Conservation (phyloP, 768 basidiomycete genomes). For the Gymnopilus dilepis region DNA sequence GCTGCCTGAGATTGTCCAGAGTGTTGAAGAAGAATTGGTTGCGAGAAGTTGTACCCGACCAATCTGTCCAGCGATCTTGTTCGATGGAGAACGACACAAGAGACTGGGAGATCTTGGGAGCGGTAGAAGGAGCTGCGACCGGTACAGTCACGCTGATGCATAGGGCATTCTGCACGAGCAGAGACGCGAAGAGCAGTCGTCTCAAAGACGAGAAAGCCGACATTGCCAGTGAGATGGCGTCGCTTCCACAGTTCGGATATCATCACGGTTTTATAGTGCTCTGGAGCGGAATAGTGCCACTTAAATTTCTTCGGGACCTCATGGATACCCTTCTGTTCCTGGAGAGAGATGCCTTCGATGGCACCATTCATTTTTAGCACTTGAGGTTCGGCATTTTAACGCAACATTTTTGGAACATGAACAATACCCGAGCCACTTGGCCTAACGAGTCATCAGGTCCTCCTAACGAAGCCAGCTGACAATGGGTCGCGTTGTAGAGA, state of each 20-base stretch:
- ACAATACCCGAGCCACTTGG: background rate
- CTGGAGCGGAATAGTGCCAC: background rate
- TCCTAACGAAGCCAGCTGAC: constrained; percentile 1
- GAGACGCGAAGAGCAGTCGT: background rate
- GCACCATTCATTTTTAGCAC: constrained; percentile 3
- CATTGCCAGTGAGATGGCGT: background rate
- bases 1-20: constrained; percentile 56
- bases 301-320: background rate
- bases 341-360: constrained; percentile 1
- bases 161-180: background rate
- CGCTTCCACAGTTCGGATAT: constrained; percentile 4
- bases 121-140: constrained; percentile 6
- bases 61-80: constrained; percentile 73
- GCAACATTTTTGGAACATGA: constrained; percentile 1
- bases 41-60: constrained; percentile 55
- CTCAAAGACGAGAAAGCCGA: background rate
- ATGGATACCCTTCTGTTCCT: constrained; percentile 5
- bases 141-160: constrained; percentile 10
- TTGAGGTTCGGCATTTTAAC: background rate
- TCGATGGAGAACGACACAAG: constrained; percentile 72
- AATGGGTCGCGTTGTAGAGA: background rate
- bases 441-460: background rate
- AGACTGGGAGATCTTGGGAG: constrained; percentile 34
- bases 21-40: constrained; percentile 68
- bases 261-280: constrained; percentile 1